Evolutionary conservation across 441 rosid species (phyloP), one percentile per base, ranked within the genome.

Genomic region (Corymbia citriodora): DNA sequence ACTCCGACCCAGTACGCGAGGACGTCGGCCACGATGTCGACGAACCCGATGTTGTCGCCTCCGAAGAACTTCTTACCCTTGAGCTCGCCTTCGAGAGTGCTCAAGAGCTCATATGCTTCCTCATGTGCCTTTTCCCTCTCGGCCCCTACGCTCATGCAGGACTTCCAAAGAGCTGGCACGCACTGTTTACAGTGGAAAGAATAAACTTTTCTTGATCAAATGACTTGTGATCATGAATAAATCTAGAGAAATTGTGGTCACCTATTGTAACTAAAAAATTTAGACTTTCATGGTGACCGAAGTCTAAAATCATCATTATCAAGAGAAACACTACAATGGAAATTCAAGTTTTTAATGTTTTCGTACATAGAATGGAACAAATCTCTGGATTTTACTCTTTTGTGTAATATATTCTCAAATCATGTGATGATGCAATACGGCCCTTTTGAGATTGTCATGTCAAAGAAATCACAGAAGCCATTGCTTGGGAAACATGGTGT

Each of bases 41-140:
- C 93, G 29, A 91, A 40, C 15, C 95, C 95, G 11, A 95, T 86
- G 31, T 12, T 90, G 45, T 94, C 94, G 40, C 95, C 96, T 52
- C 96, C 95, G 5, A 94, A 94, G 91, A 93, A 93, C 79, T 40
- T 93, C 86, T 92, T 93, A 74, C 88, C 89, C 48, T 88, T 92
- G 21, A 97, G 95, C 91, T 95, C 96, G 59, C 92, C 90, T 89
- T 96, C 97, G 2, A 96, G 93, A 4, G 55, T 61, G 93, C 91
- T 93, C 61, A 96, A 90, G 92, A 90, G 57, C 31, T 92, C 93
- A 6, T 19, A 9, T 27, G 95, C 96, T 91, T 96, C 96, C 93
- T 93, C 93, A 13, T 40, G 79, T 3, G 91, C 92, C 88, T 87
- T 92, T 55, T 90, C 94, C 65, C 93, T 92, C 86, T 94, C 95